Conservation (phyloP, 345 rosid species). For the Arabidopsis suecica region DNA sequence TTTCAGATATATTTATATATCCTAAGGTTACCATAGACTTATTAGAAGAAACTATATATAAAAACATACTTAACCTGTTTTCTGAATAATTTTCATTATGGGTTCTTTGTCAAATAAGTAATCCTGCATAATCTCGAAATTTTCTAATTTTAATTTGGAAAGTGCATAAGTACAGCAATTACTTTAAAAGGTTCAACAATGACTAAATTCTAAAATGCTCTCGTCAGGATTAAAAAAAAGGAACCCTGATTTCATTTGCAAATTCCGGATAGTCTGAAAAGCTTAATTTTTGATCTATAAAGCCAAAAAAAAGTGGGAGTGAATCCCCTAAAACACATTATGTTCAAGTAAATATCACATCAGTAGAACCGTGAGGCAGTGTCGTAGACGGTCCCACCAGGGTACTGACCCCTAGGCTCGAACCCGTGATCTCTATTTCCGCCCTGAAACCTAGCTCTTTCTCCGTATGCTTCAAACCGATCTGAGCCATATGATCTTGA, state of each 20-base stretch:
- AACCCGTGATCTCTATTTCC: conserved; percentile 63
- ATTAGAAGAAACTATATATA: too few relatives aligned
- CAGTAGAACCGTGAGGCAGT: conserved; percentile 62
- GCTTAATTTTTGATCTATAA: conserved; percentile 2
- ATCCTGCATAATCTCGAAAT: not conserved
- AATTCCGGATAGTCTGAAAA: conserved; percentile 10
- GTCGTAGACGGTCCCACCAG: conserved; percentile 66
- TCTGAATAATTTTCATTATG: too few relatives aligned
- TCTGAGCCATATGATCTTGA: conserved; percentile 56
- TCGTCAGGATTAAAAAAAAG: not conserved
- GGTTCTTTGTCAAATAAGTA: not conserved
- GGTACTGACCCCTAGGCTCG: conserved; percentile 68
- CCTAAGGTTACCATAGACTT: not conserved
- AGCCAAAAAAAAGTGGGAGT: conserved; percentile 15
- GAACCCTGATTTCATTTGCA: not conserved
- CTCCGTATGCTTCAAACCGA: conserved; percentile 62
- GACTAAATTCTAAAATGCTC: not conserved
- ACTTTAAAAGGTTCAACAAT: not conserved
- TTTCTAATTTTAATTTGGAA: not conserved
- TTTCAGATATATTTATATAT: not conserved
- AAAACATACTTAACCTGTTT: too few relatives aligned
- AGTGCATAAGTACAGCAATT: not conserved
- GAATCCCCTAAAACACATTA: conserved; percentile 18
- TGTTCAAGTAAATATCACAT: conserved; percentile 29
- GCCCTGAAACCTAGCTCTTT: conserved; percentile 58